Base-by-base conservation (phyloP, 345 rosid genomes). In the Dovyalis caffra region DNA sequence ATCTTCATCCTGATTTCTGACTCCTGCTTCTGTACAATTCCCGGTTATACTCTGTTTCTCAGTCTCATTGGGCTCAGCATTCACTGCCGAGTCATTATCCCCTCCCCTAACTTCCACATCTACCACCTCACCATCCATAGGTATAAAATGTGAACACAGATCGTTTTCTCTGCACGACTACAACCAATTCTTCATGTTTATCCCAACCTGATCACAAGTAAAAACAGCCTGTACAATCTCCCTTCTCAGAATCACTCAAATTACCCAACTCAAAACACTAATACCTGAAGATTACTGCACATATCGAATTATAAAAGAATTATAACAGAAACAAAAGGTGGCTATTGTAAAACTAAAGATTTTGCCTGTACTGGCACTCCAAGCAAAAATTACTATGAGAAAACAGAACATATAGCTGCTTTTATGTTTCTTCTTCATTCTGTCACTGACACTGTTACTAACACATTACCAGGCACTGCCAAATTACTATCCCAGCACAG, bases 61-160 rank as follows among this genome's bases (percentile, higher is more conserved):
- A 25, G 71, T 51, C 69, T 26, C 76, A 11, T 71, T 61, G 11
- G 56, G 35, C 8, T 32, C 71, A 65, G 76, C 75, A 79, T 69
- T 70, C 57, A 21, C 49, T 23, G 64, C 69, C 12, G 56, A 29
- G 15, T 7, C 40, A 70, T 65, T 65, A 47, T 68, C 80, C 28
- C 68, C 75, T 45, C 64, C 82, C 23, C 64, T 81, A 5, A 74
- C 81, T 43, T 77, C 87, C 60, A 49, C 69, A 64, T 74, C 81
- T n/a, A 78, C 56, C 68, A 47, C 81, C 74, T 77, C 82, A 77
- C 34, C 86, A 58, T 86, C 85, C 87, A 82, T 87, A 18, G 15
- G 35, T 32, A 29, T 35, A 62, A 65, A 40, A 31, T 61, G 25
- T 56, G 43, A 31, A 26, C 56, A 23, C 25, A 26, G 16, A 16